Conservation (phyloP, 768 basidiomycete species). For the Tulasnella sp. region DNA sequence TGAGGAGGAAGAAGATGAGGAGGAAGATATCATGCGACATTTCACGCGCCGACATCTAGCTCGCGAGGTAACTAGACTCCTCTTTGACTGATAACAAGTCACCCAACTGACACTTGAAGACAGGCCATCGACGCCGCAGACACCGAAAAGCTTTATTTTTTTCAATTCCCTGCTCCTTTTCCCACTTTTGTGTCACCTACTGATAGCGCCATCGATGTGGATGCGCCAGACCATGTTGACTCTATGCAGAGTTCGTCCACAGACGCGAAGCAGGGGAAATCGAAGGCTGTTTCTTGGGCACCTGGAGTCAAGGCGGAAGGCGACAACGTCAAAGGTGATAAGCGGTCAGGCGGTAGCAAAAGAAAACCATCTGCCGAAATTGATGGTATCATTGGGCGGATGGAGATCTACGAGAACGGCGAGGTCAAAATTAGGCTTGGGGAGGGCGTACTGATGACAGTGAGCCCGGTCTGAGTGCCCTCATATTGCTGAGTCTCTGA, state of each 20-base stretch:
- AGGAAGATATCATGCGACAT: slow-evolving; percentile 67
- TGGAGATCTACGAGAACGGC: slow-evolving; percentile 80
- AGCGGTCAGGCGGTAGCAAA: slow-evolving; percentile 14
- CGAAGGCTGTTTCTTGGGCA: slow-evolving; percentile 16
- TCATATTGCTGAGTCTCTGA: slow-evolving; percentile 11
- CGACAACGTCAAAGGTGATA: slow-evolving; percentile 23
- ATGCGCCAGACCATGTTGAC: slow-evolving; percentile 34
- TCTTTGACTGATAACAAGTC: too few relatives aligned
- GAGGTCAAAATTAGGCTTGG: slow-evolving; percentile 75
- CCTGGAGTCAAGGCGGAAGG: slow-evolving; percentile 17
- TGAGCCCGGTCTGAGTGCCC: slow-evolving; percentile 30
- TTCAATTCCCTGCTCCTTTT: slow-evolving; percentile 84
- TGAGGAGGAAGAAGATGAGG: slow-evolving; percentile 59
- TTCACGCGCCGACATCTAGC: slow-evolving; percentile 37
- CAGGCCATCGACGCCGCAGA: not conserved
- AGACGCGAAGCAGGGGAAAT: slow-evolving; percentile 21
- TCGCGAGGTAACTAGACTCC: not conserved
- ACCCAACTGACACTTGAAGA: not conserved
- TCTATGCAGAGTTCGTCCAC: slow-evolving; percentile 24
- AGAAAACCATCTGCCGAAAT: slow-evolving; percentile 20
- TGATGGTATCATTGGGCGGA: slow-evolving; percentile 72
- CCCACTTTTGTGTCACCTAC: slow-evolving; percentile 49
- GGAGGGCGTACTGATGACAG: slow-evolving; percentile 76
- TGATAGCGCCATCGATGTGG: slow-evolving; percentile 28
- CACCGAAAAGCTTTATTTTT: slow-evolving; percentile 61